phyloP scores from a whole-genome alignment of 805 yeast species.

The Kuraishia piskuri region DNA sequence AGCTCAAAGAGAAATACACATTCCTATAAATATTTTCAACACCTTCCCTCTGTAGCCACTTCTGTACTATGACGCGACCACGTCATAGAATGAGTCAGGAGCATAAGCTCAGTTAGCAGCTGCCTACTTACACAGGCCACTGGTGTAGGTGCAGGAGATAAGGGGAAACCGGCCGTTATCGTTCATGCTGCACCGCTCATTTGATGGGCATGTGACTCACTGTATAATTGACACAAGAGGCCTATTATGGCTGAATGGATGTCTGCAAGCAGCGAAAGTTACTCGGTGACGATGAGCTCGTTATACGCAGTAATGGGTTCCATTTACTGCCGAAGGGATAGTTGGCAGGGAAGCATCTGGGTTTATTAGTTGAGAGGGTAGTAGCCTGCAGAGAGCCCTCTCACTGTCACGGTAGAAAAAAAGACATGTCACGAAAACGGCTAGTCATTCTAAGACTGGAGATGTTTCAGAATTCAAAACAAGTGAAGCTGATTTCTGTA shows the following conservation, averaged over 20 bases:
- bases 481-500: too few relatives aligned
- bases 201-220: neutral
- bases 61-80: neutral
- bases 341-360: too few relatives aligned
- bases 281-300: too few relatives aligned
- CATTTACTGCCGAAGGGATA: too few relatives aligned
- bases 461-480: too few relatives aligned
- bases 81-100: neutral
- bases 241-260: neutral
- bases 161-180: neutral
- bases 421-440: too few relatives aligned
- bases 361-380: too few relatives aligned
- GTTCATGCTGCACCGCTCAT: neutral
- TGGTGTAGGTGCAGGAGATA: neutral
- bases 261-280: neutral
- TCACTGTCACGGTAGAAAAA: too few relatives aligned
- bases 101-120: neutral
- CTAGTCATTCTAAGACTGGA: too few relatives aligned
- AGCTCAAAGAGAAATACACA: neutral
- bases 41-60: neutral
- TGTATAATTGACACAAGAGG: neutral
- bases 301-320: too few relatives aligned
- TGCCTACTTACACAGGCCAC: neutral
- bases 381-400: too few relatives aligned
- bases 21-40: too few relatives aligned